These are phyloP conservation scores for Apiotrichum gracile DNA, from an alignment of 1,284 basidiomycete genomes.

Conservation along the genomic window DNA sequence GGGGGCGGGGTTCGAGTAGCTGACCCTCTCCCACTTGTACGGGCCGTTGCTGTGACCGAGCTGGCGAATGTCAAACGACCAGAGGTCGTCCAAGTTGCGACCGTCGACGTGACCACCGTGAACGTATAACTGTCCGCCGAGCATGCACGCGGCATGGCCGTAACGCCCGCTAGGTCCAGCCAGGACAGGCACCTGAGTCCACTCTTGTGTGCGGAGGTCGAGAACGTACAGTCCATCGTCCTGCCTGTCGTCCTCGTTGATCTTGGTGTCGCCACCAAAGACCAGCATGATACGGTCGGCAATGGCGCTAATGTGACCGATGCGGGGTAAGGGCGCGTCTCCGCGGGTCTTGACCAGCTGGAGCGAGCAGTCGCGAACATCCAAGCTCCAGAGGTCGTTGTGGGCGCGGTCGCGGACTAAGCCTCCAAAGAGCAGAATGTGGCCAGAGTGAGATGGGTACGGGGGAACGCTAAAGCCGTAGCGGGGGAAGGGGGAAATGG, in stretches of 20 bases:
- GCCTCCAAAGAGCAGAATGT: constrained; percentile 95
- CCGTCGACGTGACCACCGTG: constrained; percentile 98
- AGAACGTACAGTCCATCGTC: constrained; percentile 94
- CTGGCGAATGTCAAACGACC: constrained; percentile 93
- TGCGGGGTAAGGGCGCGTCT: constrained; percentile 80
- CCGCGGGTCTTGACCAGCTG: constrained; percentile 80
- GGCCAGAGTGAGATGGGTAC: constrained; percentile 69
- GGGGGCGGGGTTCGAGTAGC: constrained; percentile 11
- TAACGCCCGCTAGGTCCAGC: constrained; percentile 81
- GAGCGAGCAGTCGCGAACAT: constrained; percentile 69
- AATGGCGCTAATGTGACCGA: constrained; percentile 92
- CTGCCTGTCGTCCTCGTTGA: constrained; percentile 68
- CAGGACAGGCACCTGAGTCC: constrained; percentile 75
- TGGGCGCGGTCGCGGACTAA: constrained; percentile 84
- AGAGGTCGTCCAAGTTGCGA: constrained; percentile 91
- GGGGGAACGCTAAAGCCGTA: constrained; percentile 96
- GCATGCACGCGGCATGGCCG: constrained; percentile 92
- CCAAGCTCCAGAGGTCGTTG: constrained; percentile 91
- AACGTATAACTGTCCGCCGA: constrained; percentile 84
- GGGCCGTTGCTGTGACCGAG: constrained; percentile 22
- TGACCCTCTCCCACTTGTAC: constrained; percentile 62
- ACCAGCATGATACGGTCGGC: constrained; percentile 94
- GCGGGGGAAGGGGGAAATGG: constrained; percentile 73
- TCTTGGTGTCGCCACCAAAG: constrained; percentile 94
- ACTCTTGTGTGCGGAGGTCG: constrained; percentile 92